A percentile compares a stretch with the other conserved stretches of the same genome.
Evolutionary conservation across 2,329 filamentous ascomycete genomes (phyloP).

Genomic region (Neonectria neomacrospora): DNA sequence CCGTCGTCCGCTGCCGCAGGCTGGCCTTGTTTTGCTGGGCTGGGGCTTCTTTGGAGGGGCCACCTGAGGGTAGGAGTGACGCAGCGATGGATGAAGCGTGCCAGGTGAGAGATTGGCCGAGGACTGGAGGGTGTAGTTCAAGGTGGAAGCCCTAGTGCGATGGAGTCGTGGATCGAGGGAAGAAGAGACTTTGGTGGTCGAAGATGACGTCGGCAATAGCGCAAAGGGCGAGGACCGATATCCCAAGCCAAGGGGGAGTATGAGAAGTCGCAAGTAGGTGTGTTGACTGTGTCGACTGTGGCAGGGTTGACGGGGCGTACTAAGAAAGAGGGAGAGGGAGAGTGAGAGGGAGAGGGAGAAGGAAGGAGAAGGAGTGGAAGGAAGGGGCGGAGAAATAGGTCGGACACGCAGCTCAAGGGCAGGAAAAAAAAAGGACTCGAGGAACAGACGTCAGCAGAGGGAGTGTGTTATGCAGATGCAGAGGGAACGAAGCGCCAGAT

Average conservation of each 20-base stretch:
- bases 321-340: constrained; percentile 3
- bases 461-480: constrained; percentile 19
- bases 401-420: constrained; percentile 2
- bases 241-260: constrained; percentile 14
- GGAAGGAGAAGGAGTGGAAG: constrained; percentile 20
- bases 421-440: constrained; percentile 26
- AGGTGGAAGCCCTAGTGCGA: not conserved
- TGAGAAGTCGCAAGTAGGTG: constrained; percentile 10
- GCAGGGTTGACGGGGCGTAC: not conserved
- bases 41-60: constrained; percentile 24
- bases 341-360: constrained; percentile 8
- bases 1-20: constrained; percentile 43
- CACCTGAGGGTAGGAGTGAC: constrained; percentile 29
- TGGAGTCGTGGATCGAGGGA: not conserved
- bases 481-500: constrained; percentile 20
- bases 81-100: constrained; percentile 25
- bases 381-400: constrained; percentile 22
- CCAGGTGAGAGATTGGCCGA: constrained; percentile 9
- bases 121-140: not conserved
- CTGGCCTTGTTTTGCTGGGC: constrained; percentile 31
- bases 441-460: constrained; percentile 14
- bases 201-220: constrained; percentile 2
- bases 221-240: constrained; percentile 2
- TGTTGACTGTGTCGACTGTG: constrained; percentile 13
- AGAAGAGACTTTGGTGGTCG: constrained; percentile 1